Evolutionary conservation across 331 rosid genomes (phyloP), one percentile per base, ranked within the genome.

Genomic region (Pyracantha coccinea): DNA sequence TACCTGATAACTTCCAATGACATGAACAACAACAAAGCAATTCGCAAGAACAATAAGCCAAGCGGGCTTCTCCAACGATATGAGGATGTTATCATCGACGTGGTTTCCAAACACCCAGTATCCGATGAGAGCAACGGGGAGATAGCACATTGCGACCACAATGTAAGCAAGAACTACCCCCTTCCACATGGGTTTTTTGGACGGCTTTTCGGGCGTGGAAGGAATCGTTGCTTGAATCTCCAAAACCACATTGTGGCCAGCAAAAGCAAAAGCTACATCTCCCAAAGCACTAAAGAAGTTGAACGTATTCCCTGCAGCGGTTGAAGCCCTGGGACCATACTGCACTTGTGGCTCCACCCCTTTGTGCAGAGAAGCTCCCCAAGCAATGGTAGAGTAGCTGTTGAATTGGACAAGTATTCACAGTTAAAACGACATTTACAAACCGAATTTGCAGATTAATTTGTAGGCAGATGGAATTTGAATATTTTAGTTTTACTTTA

Each of bases 201-300:
- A 82, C 0, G 86, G 93, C 52, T 75, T 80, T 35, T 85, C 91
- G 0, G 87, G 87, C 0, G 88, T 87, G 6, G 93, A 85, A 27
- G 89, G 89, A 2, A 89, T 81, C 7, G 91, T 79, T 45, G 93
- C 93, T 78, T 89, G 91, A 78, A 89, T 87, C 77, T 89, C 93
- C 44, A 89, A 58, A 10, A 84, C 78, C 71, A 88, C 90, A 20
- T 60, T 88, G 70, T 88, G 93, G 3, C 85, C 88, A 4, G 87
- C 86, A 68, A 61, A 88, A 19, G 90, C 86, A 60, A 84, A 84
- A 21, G 92, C 88, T 31, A 88, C 66, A 6, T 81, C 81, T 2
- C 92, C 90, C 81, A 86, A 73, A 1, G 78, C 92, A 21, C 78
- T 23, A 2, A 88, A 75, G 82, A 79, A 77, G 66, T 61, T 76